Conservation (phyloP, 495 filamentous ascomycete genomes). For the Penicillium salamii region DNA sequence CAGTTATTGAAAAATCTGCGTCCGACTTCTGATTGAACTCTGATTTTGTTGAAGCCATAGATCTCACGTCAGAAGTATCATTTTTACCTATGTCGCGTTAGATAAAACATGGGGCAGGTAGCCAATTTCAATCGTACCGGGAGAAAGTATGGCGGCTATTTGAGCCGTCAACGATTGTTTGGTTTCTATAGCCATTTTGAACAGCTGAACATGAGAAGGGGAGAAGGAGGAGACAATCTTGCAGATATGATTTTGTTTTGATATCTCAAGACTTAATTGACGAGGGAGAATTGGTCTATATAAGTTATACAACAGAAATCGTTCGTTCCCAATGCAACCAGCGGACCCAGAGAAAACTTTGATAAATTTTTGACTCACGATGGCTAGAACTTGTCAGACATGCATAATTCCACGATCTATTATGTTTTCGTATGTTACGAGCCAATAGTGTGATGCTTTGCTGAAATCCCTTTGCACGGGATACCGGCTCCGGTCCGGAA, state of each 20-base stretch:
- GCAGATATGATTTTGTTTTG: constrained; percentile 2
- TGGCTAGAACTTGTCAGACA: constrained; percentile 10
- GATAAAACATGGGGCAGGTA: not conserved
- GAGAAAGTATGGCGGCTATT: constrained; percentile 9
- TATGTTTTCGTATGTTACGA: constrained; percentile 10
- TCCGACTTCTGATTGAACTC: not conserved
- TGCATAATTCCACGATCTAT: constrained; percentile 20
- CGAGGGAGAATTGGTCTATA: constrained; percentile 6
- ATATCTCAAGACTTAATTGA: not conserved
- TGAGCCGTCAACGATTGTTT: constrained; percentile 4
- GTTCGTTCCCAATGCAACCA: constrained; percentile 1
- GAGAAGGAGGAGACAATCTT: not conserved
- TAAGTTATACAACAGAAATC: constrained; percentile 7
- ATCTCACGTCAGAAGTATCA: constrained; percentile 2
- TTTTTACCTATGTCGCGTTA: constrained; percentile 16
- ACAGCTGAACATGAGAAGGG: not conserved
- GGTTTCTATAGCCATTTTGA: constrained; percentile 8
- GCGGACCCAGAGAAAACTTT: constrained; percentile 10
- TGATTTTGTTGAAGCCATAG: constrained; percentile 6
- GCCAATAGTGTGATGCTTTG: constrained; percentile 22
- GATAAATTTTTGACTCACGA: constrained; percentile 17
- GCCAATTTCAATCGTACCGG: constrained; percentile 9
- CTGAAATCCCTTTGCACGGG: constrained; percentile 12
- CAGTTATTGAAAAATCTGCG: constrained; percentile 20
- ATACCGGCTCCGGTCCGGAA: constrained; percentile 27